These are phyloP conservation scores for Colletotrichum noveboracense DNA, from an alignment of 2,329 filamentous ascomycete genomes.

Conservation along the genomic window DNA sequence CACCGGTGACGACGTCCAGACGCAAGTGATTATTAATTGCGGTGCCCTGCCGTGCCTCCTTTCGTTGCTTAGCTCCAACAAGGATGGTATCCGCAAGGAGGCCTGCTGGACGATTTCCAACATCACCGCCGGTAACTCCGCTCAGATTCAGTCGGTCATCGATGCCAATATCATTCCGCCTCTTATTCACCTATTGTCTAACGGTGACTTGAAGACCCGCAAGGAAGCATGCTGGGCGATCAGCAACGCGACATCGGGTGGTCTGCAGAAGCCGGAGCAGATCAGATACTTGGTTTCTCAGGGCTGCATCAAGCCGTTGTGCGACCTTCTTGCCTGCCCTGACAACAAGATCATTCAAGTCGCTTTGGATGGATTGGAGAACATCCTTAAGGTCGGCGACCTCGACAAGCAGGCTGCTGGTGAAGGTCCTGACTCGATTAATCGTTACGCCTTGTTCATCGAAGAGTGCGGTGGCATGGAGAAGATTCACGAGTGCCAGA, in stretches of 20 bases:
- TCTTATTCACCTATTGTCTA: conserved; percentile 92
- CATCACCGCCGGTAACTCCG: conserved; percentile 97
- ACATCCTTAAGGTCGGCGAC: conserved; percentile 98
- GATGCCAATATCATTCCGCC: conserved; percentile 97
- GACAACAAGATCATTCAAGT: conserved; percentile 99
- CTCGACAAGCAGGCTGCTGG: conserved; percentile 93
- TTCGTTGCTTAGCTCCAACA: conserved; percentile 92
- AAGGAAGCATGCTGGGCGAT: conserved; percentile 99
- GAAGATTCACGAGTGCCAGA: conserved; percentile 99
- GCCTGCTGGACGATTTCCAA: conserved; percentile 99
- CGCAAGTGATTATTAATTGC: conserved; percentile 99
- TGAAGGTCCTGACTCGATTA: conserved; percentile 79
- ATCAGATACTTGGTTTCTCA: conserved; percentile 93
- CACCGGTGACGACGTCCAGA: conserved; percentile 97
- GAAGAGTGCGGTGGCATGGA: conserved; percentile 99
- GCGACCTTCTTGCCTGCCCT: conserved; percentile 92
- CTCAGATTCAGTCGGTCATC: conserved; percentile 95
- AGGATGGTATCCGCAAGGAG: conserved; percentile 99
- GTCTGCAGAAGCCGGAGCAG: conserved; percentile 98
- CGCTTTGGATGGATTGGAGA: conserved; percentile 95
- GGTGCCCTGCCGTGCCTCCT: conserved; percentile 91
- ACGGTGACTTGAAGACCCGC: conserved; percentile 97
- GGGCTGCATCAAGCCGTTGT: conserved; percentile 96
- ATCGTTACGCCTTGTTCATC: conserved; percentile 97
- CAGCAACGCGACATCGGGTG: conserved; percentile 96